These are phyloP conservation scores for Monosporascus sp. DNA, from an alignment of 2,329 filamentous ascomycete species.

Conservation along the genomic window DNA sequence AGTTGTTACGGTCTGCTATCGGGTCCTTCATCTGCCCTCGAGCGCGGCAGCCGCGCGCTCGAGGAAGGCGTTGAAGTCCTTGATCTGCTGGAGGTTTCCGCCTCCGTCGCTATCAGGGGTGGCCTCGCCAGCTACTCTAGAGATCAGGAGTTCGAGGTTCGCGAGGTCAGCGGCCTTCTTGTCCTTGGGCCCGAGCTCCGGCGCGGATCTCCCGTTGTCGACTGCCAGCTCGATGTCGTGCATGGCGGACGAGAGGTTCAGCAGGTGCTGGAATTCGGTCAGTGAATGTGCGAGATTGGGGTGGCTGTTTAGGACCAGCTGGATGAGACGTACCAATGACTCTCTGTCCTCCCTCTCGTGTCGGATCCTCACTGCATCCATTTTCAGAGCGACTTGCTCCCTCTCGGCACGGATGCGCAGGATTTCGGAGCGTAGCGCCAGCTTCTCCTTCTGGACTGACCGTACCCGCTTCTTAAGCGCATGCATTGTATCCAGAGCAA, in stretches of 20 bases:
- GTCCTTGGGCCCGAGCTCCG: conserved; percentile 38
- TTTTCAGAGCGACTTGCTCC: conserved; percentile 56
- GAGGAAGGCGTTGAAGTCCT: conserved; percentile 58
- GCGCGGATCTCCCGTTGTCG: conserved; percentile 43
- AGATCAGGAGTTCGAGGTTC: conserved; percentile 53
- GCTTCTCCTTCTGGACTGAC: conserved; percentile 51
- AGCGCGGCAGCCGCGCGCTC: conserved; percentile 54
- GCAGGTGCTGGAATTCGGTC: conserved; percentile 32
- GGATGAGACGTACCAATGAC: conserved; percentile 38
- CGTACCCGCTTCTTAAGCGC: conserved; percentile 53
- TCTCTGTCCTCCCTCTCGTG: conserved; percentile 51
- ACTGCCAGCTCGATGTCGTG: conserved; percentile 57
- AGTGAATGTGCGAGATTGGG: conserved; percentile 1
- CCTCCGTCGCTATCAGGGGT: conserved; percentile 44
- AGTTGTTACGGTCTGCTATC: no score
- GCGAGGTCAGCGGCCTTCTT: conserved; percentile 45
- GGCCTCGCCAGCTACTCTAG: conserved; percentile 48
- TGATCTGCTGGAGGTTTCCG: conserved; percentile 50
- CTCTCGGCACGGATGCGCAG: conserved; percentile 52
- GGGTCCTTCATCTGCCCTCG: conserved; percentile 32
- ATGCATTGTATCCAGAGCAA: conserved; percentile 54
- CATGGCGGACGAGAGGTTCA: conserved; percentile 52
- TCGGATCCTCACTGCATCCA: conserved; percentile 56
- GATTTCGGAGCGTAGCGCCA: conserved; percentile 54
- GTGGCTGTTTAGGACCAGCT: conserved; percentile 7